These are phyloP conservation scores for Pythium dissotocum DNA, from an alignment of 352 stramenopile species.

Conservation along the genomic window DNA sequence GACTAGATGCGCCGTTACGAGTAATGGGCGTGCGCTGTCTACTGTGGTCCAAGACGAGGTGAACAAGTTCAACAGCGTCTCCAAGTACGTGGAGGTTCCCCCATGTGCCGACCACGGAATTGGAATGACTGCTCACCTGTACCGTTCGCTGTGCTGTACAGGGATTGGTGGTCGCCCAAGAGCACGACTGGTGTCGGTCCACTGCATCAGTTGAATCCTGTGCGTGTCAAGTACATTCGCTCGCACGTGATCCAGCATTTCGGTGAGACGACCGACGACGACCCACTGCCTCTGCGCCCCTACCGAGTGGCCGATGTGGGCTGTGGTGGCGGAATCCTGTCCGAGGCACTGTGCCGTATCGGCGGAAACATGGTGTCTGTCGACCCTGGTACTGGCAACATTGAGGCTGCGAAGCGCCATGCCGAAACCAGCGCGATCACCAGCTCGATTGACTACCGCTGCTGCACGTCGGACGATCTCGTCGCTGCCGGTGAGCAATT, in stretches of 20 bases:
- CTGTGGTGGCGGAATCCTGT: constrained; percentile 84
- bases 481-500: constrained; percentile 70
- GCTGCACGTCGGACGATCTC: constrained; percentile 79
- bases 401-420: constrained; percentile 68
- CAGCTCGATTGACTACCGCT: constrained; percentile 78
- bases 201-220: constrained; percentile 82
- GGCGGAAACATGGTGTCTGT: constrained; percentile 72
- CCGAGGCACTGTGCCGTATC: constrained; percentile 75
- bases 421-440: constrained; percentile 51
- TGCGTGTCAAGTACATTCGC: constrained; percentile 86
- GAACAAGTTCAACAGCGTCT: constrained; percentile 76
- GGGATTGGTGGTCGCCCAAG: constrained; percentile 80
- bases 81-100: constrained; percentile 45
- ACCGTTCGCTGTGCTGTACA: constrained; percentile 21
- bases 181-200: constrained; percentile 74
- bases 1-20: background rate
- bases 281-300: constrained; percentile 50
- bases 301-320: constrained; percentile 74
- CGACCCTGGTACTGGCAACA: constrained; percentile 73
- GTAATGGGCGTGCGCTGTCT: constrained; percentile 36
- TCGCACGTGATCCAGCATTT: constrained; percentile 70
- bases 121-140: background rate
- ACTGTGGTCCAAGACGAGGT: constrained; percentile 80
- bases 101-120: background rate
- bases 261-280: constrained; percentile 40